A percentile compares a stretch with the other conserved stretches of the same genome.
Evolutionary conservation across 169 alveolate species (phyloP).

Genomic region (Ichthyophthirius multifiliis): DNA sequence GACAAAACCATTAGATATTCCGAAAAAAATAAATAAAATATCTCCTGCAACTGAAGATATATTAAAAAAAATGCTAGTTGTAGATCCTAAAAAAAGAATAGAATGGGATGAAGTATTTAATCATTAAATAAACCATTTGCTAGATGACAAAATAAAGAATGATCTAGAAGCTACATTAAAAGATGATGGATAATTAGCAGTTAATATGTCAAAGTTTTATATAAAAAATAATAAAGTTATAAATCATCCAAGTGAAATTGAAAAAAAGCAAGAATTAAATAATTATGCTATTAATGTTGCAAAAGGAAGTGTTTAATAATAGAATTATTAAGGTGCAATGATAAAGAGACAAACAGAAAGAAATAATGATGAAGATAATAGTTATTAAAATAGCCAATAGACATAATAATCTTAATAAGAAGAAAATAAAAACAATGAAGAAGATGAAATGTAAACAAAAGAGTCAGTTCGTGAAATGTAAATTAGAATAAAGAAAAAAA

Average conservation of each 20-base stretch:
- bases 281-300: conserved; percentile 28
- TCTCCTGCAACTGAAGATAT: conserved; percentile 9
- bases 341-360: background rate
- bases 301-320: background rate
- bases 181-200: conserved; percentile 11
- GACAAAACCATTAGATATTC: conserved; percentile 6
- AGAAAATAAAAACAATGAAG: background rate
- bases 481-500: conserved; percentile 22
- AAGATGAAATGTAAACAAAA: background rate
- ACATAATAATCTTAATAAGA: conserved; percentile 13
- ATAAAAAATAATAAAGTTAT: conserved; percentile 21
- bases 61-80: conserved; percentile 26
- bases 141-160: conserved; percentile 29
- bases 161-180: conserved; percentile 21
- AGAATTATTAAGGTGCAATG: background rate
- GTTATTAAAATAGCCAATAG: too few species aligned
- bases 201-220: conserved; percentile 32
- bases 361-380: background rate
- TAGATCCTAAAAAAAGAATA: conserved; percentile 32
- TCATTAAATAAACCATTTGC: conserved; percentile 9
- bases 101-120: conserved; percentile 24
- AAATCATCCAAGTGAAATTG: conserved; percentile 28
- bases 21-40: conserved; percentile 17
- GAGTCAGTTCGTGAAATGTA: conserved; percentile 25
- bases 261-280: conserved; percentile 28